A percentile compares a stretch with the other conserved stretches of the same genome.
These are phyloP conservation scores for Mortierella antarctica DNA, from an alignment of 192 early-diverging fungal genomes.

Conservation along the genomic window DNA sequence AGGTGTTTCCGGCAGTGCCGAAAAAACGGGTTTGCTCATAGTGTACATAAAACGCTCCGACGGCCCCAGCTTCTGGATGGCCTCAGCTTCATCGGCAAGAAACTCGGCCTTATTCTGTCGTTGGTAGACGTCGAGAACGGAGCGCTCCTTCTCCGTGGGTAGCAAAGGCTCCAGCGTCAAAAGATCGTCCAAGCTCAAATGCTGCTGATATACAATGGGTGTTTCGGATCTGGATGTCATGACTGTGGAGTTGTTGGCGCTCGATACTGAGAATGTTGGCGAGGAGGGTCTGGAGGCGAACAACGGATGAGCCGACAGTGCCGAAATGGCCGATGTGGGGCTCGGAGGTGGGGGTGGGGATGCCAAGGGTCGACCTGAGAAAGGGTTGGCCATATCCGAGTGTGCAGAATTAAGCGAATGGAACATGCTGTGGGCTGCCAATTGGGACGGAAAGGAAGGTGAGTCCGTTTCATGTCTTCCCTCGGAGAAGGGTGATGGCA, in stretches of 20 bases:
- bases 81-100: slow-evolving; percentile 16
- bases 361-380: no score
- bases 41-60: slow-evolving; percentile 45
- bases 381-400: no score
- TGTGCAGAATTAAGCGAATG: no score
- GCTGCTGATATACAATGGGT: slow-evolving; percentile 29
- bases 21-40: slow-evolving; percentile 34
- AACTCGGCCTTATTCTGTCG: slow-evolving; percentile 34
- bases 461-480: no score
- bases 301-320: neutral
- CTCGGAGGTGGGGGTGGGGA: neutral
- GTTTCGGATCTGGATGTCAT: slow-evolving; percentile 33
- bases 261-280: neutral
- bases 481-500: no score
- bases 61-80: slow-evolving; percentile 32
- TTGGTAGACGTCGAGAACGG: slow-evolving; percentile 21
- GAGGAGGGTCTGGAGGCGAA: neutral
- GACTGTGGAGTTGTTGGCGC: neutral
- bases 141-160: slow-evolving; percentile 36
- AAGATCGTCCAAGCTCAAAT: slow-evolving; percentile 34
- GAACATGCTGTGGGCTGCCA: no score
- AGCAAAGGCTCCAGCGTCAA: slow-evolving; percentile 41
- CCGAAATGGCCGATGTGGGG: neutral
- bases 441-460: no score
- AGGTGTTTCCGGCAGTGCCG: neutral